Evolutionary conservation across 257 asterid genomes (phyloP).

Genomic region (Ajuga chamaepitys): DNA sequence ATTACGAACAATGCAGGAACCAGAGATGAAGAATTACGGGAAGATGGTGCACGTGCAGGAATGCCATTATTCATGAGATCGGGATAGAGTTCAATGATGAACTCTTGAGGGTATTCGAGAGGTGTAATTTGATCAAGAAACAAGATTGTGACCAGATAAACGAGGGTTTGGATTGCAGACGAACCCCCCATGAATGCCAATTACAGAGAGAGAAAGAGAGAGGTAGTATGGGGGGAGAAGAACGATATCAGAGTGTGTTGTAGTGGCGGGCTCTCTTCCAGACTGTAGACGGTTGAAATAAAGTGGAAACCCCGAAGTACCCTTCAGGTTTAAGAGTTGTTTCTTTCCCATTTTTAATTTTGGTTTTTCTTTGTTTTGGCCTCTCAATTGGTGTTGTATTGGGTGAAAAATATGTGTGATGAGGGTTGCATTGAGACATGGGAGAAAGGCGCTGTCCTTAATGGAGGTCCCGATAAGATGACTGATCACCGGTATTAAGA

Average conservation of each 20-base stretch:
- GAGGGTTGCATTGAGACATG: no score
- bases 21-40: constrained; percentile 19
- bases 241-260: background rate
- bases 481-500: no score
- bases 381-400: no score
- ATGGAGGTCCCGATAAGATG: no score
- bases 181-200: constrained; percentile 28
- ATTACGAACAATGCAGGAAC: constrained; percentile 80
- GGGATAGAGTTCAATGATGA: constrained; percentile 16
- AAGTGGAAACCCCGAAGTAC: constrained; percentile 7
- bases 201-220: background rate
- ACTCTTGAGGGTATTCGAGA: constrained; percentile 30
- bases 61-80: constrained; percentile 10
- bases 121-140: constrained; percentile 12
- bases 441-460: no score
- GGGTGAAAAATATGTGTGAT: no score
- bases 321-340: constrained; percentile 5
- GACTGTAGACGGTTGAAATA: constrained; percentile 23
- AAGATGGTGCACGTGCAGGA: constrained; percentile 5
- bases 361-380: no score
- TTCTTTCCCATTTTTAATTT: no score
- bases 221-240: background rate
- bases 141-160: constrained; percentile 24
- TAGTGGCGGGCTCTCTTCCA: constrained; percentile 29
- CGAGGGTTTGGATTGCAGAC: constrained; percentile 17